Evolutionary conservation across 495 filamentous ascomycete species (phyloP), one percentile per base, ranked within the genome.

Genomic region (Aspergillus sclerotioniger): DNA sequence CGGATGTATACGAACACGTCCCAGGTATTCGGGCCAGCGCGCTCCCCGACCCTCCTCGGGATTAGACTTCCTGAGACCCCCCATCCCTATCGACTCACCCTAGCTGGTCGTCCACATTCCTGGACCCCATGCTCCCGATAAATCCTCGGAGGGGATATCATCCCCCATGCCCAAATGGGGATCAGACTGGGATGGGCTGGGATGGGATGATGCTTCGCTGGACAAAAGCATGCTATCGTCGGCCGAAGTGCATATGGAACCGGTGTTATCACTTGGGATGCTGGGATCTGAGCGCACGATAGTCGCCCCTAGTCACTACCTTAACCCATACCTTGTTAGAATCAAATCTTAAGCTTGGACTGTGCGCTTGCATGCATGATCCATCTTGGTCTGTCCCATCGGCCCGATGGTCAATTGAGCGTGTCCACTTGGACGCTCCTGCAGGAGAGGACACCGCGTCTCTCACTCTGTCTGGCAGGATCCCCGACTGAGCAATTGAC

Each of bases 241-340:
- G 46, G 46, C 46, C 46, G 46, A 49, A 21, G 15, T 29, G 6
- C 46, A 29, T 20, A 28, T 21, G 25, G n/a, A 41, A 41, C 10
- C 13, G 44, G 6, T 47, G 21, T 17, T 47, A 47, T 29, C 9
- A 5, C 46, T 21, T 15, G 44, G 46, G 28, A 6, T 7, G 13
- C 31, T 8, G 46, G 46, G 46, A 49, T 49, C 46, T 49, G 46
- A 49, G 46, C 46, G 46, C 28, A 10, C 2, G 9, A 28, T n/a
- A 25, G 46, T n/a, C 21, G 13, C 21, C 46, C 19, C 28, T 49
- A 49, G 19, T 49, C 46, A 28, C 19, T 25, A 49, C 46, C 46
- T 49, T 49, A 49, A 49, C 46, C 28, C 21, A 21, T 49, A 49
- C 46, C 46, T 28, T 49, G 46, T 12, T 49, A 20, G 46, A 49